Base-by-base conservation (phyloP, 352 stramenopile genomes). In the Pythium biforme region DNA sequence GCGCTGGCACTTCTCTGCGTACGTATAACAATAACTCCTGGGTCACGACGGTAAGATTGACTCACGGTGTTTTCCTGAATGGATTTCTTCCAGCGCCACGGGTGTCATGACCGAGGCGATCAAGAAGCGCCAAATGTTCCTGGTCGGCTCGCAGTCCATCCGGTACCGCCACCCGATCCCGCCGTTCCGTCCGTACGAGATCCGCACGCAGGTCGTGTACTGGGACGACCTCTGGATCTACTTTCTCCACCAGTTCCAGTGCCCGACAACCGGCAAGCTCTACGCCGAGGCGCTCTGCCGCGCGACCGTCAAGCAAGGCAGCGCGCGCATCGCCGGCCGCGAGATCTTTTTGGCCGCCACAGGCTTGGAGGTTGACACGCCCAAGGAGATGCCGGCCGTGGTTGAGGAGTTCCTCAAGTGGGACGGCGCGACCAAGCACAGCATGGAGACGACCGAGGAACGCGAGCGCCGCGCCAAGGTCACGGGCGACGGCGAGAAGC, bases 1-100 rank as follows among this genome's bases (percentile, higher is more conserved):
- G 33, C 85, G 87, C 17, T 96, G 87, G 87, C 81, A 94, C 55
- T 81, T 91, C 37, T 80, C 68, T 3, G 83, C 77, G 85, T 94
- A 74, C 58, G 75, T 76, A 0, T 14, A 11, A 25, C 11, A 22
- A 1, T 14, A 8, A 5, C 7, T 60, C 8, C 15, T 43, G 12
- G 46, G 39, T 29, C 11, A n/a, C 6, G 14, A 25, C 31, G 40
- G 4, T 10, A 7, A 5, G n/a, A 31, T 59, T 4, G 9, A 31
- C 19, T 57, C 20, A 40, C 2, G 27, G 53, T 62, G 40, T 39
- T 27, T 17, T 31, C 34, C 31, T 31, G 9, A 6, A 15, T 41
- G 25, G 12, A 9, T 55, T 34, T 20, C 10, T 15, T 46, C 11
- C 39, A 86, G 77, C n/a, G 58, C 74, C 20, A 79, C 75, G 22